Conservation (phyloP, 1,284 basidiomycete species). For the Cutaneotrichosporon spelunceum region DNA sequence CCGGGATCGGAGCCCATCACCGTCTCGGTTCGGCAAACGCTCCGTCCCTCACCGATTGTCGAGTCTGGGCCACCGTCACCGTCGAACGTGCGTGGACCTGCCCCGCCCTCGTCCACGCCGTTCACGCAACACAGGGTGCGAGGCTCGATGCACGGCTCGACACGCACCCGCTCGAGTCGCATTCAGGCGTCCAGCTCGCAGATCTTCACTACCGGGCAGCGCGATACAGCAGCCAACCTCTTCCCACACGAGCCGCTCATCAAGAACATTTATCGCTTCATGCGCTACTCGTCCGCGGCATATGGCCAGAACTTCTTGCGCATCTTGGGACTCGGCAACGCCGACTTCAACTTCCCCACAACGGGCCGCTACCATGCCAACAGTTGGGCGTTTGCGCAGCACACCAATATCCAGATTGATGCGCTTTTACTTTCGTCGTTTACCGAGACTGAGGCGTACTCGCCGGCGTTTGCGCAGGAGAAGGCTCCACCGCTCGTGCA, state of each 20-base stretch:
- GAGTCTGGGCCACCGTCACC: slow-evolving; percentile 5
- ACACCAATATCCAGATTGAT: slow-evolving; percentile 55
- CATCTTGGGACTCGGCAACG: slow-evolving; percentile 53
- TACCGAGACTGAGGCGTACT: slow-evolving; percentile 43
- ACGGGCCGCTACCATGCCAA: slow-evolving; percentile 54
- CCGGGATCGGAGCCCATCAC: neutral
- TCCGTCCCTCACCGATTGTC: neutral
- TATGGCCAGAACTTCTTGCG: slow-evolving; percentile 54
- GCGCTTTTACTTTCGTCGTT: slow-evolving; percentile 55
- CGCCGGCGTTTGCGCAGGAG: slow-evolving; percentile 33
- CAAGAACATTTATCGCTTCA: slow-evolving; percentile 54
- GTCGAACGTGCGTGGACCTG: slow-evolving; percentile 3
- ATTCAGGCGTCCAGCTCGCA: slow-evolving; percentile 22
- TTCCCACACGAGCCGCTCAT: slow-evolving; percentile 54
- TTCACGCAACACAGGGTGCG: slow-evolving; percentile 11
- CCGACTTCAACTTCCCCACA: slow-evolving; percentile 54
- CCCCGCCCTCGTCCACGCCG: slow-evolving; percentile 21
- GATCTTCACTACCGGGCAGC: slow-evolving; percentile 14
- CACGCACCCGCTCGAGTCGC: slow-evolving; percentile 25
- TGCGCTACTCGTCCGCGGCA: slow-evolving; percentile 54
- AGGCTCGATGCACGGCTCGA: slow-evolving; percentile 13
- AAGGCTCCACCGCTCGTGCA: slow-evolving; percentile 54
- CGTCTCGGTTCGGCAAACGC: slow-evolving; percentile 2
- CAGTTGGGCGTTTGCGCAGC: slow-evolving; percentile 52
- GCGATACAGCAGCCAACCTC: slow-evolving; percentile 24